phyloP scores from a whole-genome alignment of 2,329 filamentous ascomycete species.

The Phialophora tarda region DNA sequence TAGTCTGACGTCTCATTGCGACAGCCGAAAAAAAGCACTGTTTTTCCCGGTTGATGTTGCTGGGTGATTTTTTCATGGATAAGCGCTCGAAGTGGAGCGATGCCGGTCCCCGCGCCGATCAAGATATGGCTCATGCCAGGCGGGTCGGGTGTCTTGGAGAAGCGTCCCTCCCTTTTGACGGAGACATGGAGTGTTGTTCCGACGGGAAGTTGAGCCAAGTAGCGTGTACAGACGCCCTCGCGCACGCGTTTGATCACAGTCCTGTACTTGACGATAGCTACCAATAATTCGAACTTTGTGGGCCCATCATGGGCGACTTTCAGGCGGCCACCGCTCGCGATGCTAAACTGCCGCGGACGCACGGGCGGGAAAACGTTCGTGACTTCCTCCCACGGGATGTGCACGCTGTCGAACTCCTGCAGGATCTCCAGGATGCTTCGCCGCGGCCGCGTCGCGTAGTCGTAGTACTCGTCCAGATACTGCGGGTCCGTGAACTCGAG shows the following conservation, averaged over 20 bases:
- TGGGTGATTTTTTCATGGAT: constrained; percentile 40
- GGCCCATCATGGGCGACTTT: constrained; percentile 45
- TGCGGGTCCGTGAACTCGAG: constrained; percentile 80
- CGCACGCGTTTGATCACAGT: constrained; percentile 84
- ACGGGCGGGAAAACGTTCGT: constrained; percentile 78
- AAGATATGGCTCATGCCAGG: constrained; percentile 58
- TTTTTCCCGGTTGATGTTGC: constrained; percentile 47
- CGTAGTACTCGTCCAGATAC: constrained; percentile 88
- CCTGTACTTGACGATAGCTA: constrained; percentile 89
- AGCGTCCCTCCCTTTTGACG: constrained; percentile 41
- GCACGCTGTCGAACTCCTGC: constrained; percentile 84
- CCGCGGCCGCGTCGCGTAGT: constrained; percentile 89
- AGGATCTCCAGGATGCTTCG: constrained; percentile 91
- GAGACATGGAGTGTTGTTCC: constrained; percentile 64
- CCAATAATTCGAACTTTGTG: constrained; percentile 71
- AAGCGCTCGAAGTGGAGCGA: constrained; percentile 58
- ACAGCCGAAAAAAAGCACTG: constrained; percentile 81
- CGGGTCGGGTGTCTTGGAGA: constrained; percentile 23
- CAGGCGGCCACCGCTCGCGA: constrained; percentile 72
- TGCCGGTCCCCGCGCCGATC: constrained; percentile 42
- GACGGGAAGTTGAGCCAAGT: constrained; percentile 69
- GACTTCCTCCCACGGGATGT: constrained; percentile 75
- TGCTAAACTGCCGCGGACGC: constrained; percentile 90
- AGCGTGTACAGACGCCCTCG: constrained; percentile 87
- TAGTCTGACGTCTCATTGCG: constrained; percentile 77